Conservation (phyloP, 2,329 filamentous ascomycete genomes). For the Alternaria rosae region DNA sequence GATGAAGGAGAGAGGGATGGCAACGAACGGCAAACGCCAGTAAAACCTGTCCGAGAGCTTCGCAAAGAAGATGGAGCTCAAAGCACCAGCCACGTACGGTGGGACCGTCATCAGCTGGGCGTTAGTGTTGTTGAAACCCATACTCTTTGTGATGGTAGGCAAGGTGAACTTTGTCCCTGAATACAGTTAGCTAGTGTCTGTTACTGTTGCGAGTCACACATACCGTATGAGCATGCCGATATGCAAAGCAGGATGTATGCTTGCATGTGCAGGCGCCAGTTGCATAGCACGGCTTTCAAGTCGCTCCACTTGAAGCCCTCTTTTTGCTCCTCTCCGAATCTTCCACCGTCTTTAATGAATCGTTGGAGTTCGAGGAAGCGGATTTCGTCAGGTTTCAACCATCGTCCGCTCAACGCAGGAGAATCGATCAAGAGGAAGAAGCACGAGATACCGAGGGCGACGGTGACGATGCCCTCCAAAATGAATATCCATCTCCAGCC, state of each 20-base stretch:
- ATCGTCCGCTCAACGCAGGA: conserved; percentile 24
- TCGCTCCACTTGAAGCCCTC: conserved; percentile 31
- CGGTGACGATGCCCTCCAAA: conserved; percentile 50
- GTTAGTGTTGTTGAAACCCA: conserved; percentile 41
- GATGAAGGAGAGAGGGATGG: conserved; percentile 45
- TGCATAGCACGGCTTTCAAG: conserved; percentile 33
- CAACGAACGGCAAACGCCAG: conserved; percentile 30
- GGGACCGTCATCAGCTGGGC: conserved; percentile 42
- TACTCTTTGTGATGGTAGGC: conserved; percentile 35
- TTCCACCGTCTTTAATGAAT: conserved; percentile 34
- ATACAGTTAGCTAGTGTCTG: not conserved
- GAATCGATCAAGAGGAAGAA: conserved; percentile 42
- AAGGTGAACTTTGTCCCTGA: conserved; percentile 15
- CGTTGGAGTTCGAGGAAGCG: conserved; percentile 31
- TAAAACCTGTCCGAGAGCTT: conserved; percentile 35
- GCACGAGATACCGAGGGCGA: conserved; percentile 27
- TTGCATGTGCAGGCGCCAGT: conserved; percentile 43
- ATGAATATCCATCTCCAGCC: conserved; percentile 57
- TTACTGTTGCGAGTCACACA: not conserved
- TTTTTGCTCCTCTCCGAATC: conserved; percentile 25
- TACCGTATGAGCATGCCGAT: conserved; percentile 39
- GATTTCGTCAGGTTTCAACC: conserved; percentile 34
- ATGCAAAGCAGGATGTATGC: conserved; percentile 36
- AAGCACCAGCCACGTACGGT: conserved; percentile 35
- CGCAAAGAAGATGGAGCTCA: conserved; percentile 33